A percentile compares a stretch with the other conserved stretches of the same genome.
These are phyloP conservation scores for Aureobasidium leucospermi DNA, from an alignment of 2,329 filamentous ascomycete species.

Conservation along the genomic window DNA sequence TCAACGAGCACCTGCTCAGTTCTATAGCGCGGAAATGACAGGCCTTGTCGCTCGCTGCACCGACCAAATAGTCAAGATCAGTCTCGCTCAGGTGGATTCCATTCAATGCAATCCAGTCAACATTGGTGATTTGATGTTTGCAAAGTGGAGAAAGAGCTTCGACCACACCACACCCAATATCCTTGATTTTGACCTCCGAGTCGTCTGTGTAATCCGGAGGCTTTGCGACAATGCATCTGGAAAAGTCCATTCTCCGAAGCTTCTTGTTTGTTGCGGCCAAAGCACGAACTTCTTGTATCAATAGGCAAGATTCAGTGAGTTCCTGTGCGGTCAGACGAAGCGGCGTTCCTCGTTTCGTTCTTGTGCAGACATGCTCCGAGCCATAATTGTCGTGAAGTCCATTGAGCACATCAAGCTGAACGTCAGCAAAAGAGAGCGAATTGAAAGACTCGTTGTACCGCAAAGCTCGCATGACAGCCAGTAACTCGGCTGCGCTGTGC, in stretches of 20 bases:
- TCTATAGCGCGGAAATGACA: conserved; percentile 63
- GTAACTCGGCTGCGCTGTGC: conserved; percentile 56
- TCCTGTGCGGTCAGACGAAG: conserved; percentile 47
- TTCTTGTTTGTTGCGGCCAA: conserved; percentile 58
- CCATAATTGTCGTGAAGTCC: conserved; percentile 53
- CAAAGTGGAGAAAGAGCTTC: conserved; percentile 63
- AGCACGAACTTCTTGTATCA: conserved; percentile 63
- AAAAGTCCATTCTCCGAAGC: conserved; percentile 59
- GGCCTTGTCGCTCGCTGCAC: conserved; percentile 57
- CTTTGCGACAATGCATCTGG: conserved; percentile 51
- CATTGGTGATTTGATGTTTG: conserved; percentile 58
- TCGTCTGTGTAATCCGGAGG: conserved; percentile 40
- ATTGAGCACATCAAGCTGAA: conserved; percentile 59
- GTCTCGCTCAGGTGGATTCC: conserved; percentile 64
- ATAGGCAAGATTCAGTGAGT: conserved; percentile 48
- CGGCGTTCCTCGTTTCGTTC: conserved; percentile 51
- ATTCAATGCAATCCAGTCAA: conserved; percentile 64
- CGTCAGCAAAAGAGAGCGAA: conserved; percentile 59
- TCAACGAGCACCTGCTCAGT: conserved; percentile 55
- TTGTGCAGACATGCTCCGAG: conserved; percentile 53
- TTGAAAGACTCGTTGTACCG: conserved; percentile 64
- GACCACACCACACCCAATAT: conserved; percentile 61
- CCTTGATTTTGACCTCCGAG: conserved; percentile 39
- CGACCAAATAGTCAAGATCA: conserved; percentile 60
- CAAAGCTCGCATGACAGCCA: conserved; percentile 61